Base-by-base conservation (phyloP, 495 filamentous ascomycete genomes). In the Clavariopsis aquatica region DNA sequence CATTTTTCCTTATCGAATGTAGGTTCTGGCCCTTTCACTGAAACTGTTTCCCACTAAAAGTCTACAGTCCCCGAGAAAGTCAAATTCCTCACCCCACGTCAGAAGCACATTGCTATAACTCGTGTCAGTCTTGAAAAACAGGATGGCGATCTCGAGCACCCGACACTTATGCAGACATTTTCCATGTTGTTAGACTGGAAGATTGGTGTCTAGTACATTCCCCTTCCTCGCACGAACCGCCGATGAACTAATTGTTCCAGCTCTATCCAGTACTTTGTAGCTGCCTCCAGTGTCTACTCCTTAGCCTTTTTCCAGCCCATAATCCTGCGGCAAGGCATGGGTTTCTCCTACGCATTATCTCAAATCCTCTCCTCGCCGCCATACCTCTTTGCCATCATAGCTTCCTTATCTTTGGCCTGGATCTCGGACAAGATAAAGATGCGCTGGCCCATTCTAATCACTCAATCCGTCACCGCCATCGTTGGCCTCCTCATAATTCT, bases 1-100 rank as follows among this genome's bases (percentile, higher is more conserved):
- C 57, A 2, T 51, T 61, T 46, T 61, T 61, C 24, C 47, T 61
- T 1, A 61, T 61, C 45, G 57, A 61, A 52, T 61, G 54, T 45
- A 46, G 6, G 54, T 54, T 24, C 23, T n/a, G n/a, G n/a, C n/a
- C 15, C 19, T 24, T 17, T 53, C 10, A 10, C 26, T n/a, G 8
- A 17, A 23, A 52, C 4, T 52, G 19, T 17, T 24, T 2, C 19
- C 10, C 8, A 54, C 20, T 23, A 17, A 24, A 5, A 23, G 4
- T 23, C 6, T 20, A 2, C 7, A 57, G 54, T 61, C 49, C 57
- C 57, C 17, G 57, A 61, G 46, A 51, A 47, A 24, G 57, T 61
- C 22, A 52, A 47, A 19, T 61, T 61, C 46, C 57, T 61, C 2
- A 61, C 46, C 6, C 38, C 24, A 2, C 57, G 57, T 26, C 46